A percentile compares a stretch with the other conserved stretches of the same genome.
phyloP scores from a whole-genome alignment of 192 early-diverging fungal genomes.

The Backusella psychrophila region DNA sequence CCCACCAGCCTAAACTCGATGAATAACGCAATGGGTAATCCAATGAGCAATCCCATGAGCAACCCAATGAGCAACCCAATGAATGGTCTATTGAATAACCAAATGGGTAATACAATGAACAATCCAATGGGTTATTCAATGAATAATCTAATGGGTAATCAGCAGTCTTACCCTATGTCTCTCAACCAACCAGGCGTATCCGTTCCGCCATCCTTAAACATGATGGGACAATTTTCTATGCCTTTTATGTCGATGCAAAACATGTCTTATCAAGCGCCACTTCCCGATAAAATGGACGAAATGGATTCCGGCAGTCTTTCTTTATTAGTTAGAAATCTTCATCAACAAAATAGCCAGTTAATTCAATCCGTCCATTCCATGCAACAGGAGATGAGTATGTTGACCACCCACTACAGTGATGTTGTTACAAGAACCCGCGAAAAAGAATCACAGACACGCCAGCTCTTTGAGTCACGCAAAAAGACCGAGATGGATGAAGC shows the following conservation, averaged over 20 bases:
- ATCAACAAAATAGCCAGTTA: constrained; percentile 44
- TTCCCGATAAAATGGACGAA: neutral
- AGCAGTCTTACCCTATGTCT: neutral
- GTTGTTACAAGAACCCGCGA: constrained; percentile 42
- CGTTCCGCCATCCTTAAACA: neutral
- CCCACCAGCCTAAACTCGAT: neutral
- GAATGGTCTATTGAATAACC: neutral
- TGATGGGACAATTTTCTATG: neutral
- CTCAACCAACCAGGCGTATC: neutral
- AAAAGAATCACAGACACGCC: constrained; percentile 27
- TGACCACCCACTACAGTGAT: constrained; percentile 42
- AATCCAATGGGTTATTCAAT: neutral
- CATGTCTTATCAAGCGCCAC: neutral
- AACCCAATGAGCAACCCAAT: neutral
- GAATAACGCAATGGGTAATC: neutral
- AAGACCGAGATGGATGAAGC: constrained; percentile 51
- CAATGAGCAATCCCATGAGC: neutral
- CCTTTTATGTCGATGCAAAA: neutral
- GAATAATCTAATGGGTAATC: neutral
- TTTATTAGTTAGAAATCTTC: constrained; percentile 28
- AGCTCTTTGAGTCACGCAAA: constrained; percentile 31
- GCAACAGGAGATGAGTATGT: constrained; percentile 49
- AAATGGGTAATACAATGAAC: neutral
- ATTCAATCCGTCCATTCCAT: constrained; percentile 40
- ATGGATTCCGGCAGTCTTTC: neutral